Base-by-base conservation (phyloP, 768 basidiomycete species). In the Pleurotus salmoneostramineus region DNA sequence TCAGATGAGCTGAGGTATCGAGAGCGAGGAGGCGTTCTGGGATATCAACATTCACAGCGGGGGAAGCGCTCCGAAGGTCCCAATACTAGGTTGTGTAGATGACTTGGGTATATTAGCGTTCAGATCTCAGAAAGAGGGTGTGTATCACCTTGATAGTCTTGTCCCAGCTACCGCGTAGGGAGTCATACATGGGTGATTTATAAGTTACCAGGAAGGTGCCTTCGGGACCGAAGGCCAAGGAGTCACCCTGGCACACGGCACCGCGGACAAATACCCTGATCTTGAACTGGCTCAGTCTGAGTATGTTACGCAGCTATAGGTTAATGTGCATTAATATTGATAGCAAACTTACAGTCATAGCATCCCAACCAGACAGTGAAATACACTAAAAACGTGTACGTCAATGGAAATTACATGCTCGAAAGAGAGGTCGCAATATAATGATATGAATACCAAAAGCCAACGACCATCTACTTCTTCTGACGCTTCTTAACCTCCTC, bases 21-120 rank as follows among this genome's bases (percentile, higher is more conserved):
- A 95, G 83, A 50, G 87, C 84, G 72, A 96, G 97, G 65, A 92
- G 93, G 59, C 95, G 80, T 64, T 96, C 95, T 2, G 93, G 90
- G n/a, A 98, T 81, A 57, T 82, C 79, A 4, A 98, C 87, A 1
- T 83, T 85, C 33, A 85, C 88, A 4, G 94, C 81, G 0, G 95
- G 91, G 50, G 74, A 82, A n/a, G 87, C 72, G 1, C 83, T 78
- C 34, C 93, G 84, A 60, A 95, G 71, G 71, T 97, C 93, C 95
- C 95, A 98, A 66, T 97, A 98, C 93, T 97, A 64, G 47, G 12
- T 0, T 57, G 15, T 10, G 3, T 58, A 17, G 33, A 56, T 21
- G 48, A 10, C 27, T 51, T 11, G 27, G 15, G 32, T 6, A 51
- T 17, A n/a, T 21, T 10, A 32, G n/a, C 42, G 8, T 47, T 7